A percentile compares a stretch with the other conserved stretches of the same genome.
Evolutionary conservation across 1,139 yeast genomes (phyloP).

Genomic region (Yamadazyma buinensis): DNA sequence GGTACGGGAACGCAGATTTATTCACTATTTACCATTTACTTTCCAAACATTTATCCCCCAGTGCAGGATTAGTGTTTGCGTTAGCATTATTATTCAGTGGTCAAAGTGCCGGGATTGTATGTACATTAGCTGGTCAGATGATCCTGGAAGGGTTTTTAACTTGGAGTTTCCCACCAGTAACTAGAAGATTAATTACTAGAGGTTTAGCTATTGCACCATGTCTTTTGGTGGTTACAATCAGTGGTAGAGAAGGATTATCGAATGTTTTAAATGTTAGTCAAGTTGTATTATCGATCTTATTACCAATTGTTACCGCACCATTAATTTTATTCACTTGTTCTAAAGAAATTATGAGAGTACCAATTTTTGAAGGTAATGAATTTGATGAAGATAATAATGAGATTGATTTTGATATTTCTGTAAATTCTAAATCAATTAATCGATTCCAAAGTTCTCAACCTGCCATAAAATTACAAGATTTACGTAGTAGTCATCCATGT

Average conservation of each 20-base stretch:
- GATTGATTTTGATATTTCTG: conserved; percentile 10
- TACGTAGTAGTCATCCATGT: conserved; percentile 44
- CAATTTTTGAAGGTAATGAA: conserved; percentile 29
- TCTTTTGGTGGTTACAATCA: conserved; percentile 65
- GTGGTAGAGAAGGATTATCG: conserved; percentile 86
- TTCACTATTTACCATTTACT: conserved; percentile 79
- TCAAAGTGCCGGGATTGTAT: conserved; percentile 96
- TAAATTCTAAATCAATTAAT: conserved; percentile 2
- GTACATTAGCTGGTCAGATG: conserved; percentile 96
- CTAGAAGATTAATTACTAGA: conserved; percentile 79
- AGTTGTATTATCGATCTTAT: conserved; percentile 76
- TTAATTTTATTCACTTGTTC: conserved; percentile 78
- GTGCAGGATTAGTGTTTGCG: conserved; percentile 92
- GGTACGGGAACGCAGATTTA: conserved; percentile 65
- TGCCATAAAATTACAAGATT: conserved; percentile 41
- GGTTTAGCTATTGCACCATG: conserved; percentile 87
- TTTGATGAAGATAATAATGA: conserved; percentile 24
- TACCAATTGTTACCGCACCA: conserved; percentile 92
- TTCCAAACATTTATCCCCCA: conserved; percentile 70
- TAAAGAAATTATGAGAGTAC: conserved; percentile 74
- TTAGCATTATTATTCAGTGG: conserved; percentile 92
- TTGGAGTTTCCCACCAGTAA: conserved; percentile 85
- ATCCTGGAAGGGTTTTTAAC: conserved; percentile 89
- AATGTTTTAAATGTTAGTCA: conserved; percentile 80
- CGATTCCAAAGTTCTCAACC: conserved; percentile 35